Percentiles rank a stretch among this genome's conserved stretches.
Evolutionary conservation across 768 basidiomycete species (phyloP).

Genomic region (Kockovaella imperatae): DNA sequence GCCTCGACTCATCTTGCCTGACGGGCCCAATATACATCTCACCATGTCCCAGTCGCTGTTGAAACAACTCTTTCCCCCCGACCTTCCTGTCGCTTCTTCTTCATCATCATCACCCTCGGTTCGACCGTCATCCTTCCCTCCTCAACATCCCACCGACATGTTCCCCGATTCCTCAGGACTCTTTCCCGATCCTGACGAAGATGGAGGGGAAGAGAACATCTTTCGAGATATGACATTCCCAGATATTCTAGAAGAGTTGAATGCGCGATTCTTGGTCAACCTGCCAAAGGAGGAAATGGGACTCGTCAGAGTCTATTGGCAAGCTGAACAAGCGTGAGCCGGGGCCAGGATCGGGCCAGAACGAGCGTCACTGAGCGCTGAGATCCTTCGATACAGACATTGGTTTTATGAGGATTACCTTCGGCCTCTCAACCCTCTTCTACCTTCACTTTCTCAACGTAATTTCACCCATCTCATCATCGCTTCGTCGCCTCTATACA

Average conservation of each 20-base stretch:
- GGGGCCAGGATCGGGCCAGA: neutral
- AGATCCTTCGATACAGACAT: conserved; percentile 53
- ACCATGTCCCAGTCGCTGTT: too few relatives aligned
- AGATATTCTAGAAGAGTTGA: conserved; percentile 41
- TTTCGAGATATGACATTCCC: conserved; percentile 34
- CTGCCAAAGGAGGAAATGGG: conserved; percentile 86
- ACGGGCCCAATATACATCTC: too few relatives aligned
- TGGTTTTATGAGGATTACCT: conserved; percentile 99
- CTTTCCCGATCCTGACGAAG: conserved; percentile 8
- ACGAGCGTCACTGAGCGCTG: neutral
- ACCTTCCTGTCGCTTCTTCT: too few relatives aligned
- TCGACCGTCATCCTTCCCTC: neutral
- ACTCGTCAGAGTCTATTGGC: conserved; percentile 91
- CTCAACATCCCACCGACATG: neutral
- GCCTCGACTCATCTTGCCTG: too few relatives aligned
- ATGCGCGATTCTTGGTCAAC: conserved; percentile 79
- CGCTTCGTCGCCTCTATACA: conserved; percentile 47
- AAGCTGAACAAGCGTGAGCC: conserved; percentile 95
- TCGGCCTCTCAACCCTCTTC: conserved; percentile 76
- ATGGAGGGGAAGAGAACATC: conserved; percentile 23
- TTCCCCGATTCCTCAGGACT: neutral
- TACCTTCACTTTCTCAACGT: conserved; percentile 82
- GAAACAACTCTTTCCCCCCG: too few relatives aligned
- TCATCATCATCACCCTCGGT: neutral
- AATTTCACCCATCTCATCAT: conserved; percentile 89